A percentile compares a stretch with the other conserved stretches of the same genome.
These are phyloP conservation scores for Epichloe aotearoae DNA, from an alignment of 2,329 filamentous ascomycete genomes.

Conservation along the genomic window DNA sequence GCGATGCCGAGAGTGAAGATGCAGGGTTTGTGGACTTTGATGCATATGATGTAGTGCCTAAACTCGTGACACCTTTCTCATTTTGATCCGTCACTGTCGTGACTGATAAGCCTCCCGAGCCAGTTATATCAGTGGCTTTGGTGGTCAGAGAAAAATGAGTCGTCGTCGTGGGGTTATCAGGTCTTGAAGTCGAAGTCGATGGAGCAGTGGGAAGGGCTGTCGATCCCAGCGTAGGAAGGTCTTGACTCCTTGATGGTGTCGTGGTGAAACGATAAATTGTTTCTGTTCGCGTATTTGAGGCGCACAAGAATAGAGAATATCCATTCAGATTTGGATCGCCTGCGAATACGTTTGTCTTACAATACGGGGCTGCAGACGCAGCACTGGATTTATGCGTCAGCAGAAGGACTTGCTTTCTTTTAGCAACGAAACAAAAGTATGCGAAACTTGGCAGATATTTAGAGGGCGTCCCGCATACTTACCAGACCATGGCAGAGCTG, in stretches of 20 bases:
- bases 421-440: not conserved
- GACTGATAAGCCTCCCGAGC: not conserved
- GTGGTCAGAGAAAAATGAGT: not conserved
- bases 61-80: not conserved
- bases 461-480: not conserved
- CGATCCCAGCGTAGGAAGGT: not conserved
- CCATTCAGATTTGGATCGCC: constrained; percentile 6
- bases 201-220: not conserved
- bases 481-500: constrained; percentile 5
- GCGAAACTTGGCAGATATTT: not conserved
- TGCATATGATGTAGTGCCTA: not conserved
- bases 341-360: constrained; percentile 11
- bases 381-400: constrained; percentile 3
- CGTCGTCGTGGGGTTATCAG: not conserved
- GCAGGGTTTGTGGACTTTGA: not conserved
- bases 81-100: not conserved
- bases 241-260: not conserved
- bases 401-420: not conserved
- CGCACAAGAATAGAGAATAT: constrained; percentile 12
- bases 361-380: constrained; percentile 8
- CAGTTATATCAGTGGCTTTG: not conserved
- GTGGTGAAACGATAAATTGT: constrained; percentile 9
- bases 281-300: constrained; percentile 8
- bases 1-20: not conserved
- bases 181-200: not conserved